Conservation (phyloP, 192 early-diverging fungal genomes). For the Backusella mclennaniae region DNA sequence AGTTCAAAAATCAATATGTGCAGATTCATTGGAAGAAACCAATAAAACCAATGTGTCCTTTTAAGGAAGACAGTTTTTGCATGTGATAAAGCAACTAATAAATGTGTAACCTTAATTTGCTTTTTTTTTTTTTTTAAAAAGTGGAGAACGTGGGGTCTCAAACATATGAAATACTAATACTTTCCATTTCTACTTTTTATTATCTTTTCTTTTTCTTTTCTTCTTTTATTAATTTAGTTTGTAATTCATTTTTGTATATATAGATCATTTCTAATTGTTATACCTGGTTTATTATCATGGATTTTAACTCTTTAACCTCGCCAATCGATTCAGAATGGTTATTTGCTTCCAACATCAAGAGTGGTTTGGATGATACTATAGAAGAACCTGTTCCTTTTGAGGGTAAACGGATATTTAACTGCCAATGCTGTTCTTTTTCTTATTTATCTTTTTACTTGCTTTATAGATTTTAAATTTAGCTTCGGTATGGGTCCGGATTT, state of each 20-base stretch:
- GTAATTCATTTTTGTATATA: background rate
- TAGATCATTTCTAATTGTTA: background rate
- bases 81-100: slow-evolving; percentile 10
- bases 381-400: slow-evolving; percentile 33
- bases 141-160: slow-evolving; percentile 10
- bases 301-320: background rate
- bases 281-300: background rate
- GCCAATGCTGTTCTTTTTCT: background rate
- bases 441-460: background rate
- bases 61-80: background rate
- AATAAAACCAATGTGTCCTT: background rate
- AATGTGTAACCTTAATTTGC: background rate
- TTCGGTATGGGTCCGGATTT: slow-evolving; percentile 34
- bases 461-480: slow-evolving; percentile 37
- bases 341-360: background rate
- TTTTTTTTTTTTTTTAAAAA: background rate
- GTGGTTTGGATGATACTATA: background rate
- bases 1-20: background rate
- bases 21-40: background rate
- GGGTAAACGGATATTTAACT: slow-evolving; percentile 19
- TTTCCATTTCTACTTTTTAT: background rate
- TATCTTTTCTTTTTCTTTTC: background rate
- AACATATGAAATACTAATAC: slow-evolving; percentile 3
- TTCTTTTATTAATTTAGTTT: background rate
- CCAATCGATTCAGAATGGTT: slow-evolving; percentile 5